phyloP scores from a whole-genome alignment of 2,329 filamentous ascomycete genomes.

The Trichoderma endophyticum region DNA sequence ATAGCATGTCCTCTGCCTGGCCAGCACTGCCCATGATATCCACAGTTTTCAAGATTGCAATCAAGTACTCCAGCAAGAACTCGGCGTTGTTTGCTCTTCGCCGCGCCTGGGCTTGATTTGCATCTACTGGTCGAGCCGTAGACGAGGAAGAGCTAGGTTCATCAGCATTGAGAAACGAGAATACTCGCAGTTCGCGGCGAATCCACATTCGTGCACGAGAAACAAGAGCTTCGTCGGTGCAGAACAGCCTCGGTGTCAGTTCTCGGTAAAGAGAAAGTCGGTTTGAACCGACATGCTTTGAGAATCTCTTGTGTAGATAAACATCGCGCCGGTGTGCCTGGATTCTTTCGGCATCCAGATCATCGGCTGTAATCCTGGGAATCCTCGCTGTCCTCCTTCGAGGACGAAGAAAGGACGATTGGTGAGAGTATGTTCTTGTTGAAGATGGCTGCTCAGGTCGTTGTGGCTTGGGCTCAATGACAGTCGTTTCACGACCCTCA shows the following conservation, averaged over 20 bases:
- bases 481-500: slow-evolving; percentile 42
- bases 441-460: slow-evolving; percentile 8
- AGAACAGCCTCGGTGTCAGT: slow-evolving; percentile 65
- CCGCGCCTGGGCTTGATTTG: slow-evolving; percentile 21
- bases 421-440: background rate
- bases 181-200: slow-evolving; percentile 78
- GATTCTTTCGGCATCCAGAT: slow-evolving; percentile 13
- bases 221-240: slow-evolving; percentile 62
- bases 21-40: slow-evolving; percentile 77
- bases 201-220: slow-evolving; percentile 79
- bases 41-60: slow-evolving; percentile 78
- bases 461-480: slow-evolving; percentile 51
- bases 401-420: background rate
- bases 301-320: slow-evolving; percentile 70
- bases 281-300: slow-evolving; percentile 79
- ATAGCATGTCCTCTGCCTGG: slow-evolving; percentile 73
- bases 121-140: background rate
- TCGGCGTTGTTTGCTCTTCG: slow-evolving; percentile 66
- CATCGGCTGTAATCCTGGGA: background rate
- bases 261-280: slow-evolving; percentile 72
- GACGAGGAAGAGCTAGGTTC: slow-evolving; percentile 24
- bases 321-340: slow-evolving; percentile 61
- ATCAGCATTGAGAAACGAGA: slow-evolving; percentile 61
- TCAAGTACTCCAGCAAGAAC: slow-evolving; percentile 80
- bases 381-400: slow-evolving; percentile 12